These are phyloP conservation scores for Colletotrichum ledebouriae DNA, from an alignment of 2,329 filamentous ascomycete species.

Conservation along the genomic window DNA sequence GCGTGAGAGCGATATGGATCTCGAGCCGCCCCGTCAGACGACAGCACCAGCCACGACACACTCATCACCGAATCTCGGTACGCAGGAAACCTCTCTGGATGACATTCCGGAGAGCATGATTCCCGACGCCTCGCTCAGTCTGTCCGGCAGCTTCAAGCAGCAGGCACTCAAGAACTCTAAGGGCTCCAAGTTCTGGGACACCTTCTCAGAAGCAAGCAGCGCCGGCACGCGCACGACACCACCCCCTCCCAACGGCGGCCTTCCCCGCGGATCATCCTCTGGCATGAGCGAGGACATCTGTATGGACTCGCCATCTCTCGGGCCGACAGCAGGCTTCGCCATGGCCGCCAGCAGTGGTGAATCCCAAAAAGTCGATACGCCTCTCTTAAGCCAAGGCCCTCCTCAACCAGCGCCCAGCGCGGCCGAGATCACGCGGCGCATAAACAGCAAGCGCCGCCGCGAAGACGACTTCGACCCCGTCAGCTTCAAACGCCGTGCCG, in stretches of 20 bases:
- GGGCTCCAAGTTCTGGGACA: constrained; percentile 82
- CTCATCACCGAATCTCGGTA: constrained; percentile 77
- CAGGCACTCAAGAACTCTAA: constrained; percentile 80
- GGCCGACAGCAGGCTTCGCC: constrained; percentile 52
- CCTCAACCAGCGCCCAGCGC: constrained; percentile 69
- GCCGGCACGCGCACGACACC: constrained; percentile 65
- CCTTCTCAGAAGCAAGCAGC: constrained; percentile 77
- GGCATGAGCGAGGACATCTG: constrained; percentile 77
- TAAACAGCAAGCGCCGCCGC: constrained; percentile 84
- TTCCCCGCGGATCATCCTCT: constrained; percentile 71
- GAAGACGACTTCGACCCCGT: constrained; percentile 92
- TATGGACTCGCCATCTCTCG: constrained; percentile 76
- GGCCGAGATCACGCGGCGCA: constrained; percentile 82
- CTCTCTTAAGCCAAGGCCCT: constrained; percentile 52
- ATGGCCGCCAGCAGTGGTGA: constrained; percentile 45
- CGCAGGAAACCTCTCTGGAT: constrained; percentile 72
- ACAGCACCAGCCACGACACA: constrained; percentile 69
- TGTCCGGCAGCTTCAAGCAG: constrained; percentile 80
- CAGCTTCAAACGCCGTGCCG: constrained; percentile 90
- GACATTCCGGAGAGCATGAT: constrained; percentile 80
- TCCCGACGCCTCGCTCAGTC: constrained; percentile 62
- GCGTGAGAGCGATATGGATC: constrained; percentile 84
- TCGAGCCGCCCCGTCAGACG: constrained; percentile 61
- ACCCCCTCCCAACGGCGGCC: constrained; percentile 73
- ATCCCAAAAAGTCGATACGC: constrained; percentile 51